These are phyloP conservation scores for Cryptococcus sp. DNA, from an alignment of 1,284 basidiomycete genomes.

Conservation along the genomic window DNA sequence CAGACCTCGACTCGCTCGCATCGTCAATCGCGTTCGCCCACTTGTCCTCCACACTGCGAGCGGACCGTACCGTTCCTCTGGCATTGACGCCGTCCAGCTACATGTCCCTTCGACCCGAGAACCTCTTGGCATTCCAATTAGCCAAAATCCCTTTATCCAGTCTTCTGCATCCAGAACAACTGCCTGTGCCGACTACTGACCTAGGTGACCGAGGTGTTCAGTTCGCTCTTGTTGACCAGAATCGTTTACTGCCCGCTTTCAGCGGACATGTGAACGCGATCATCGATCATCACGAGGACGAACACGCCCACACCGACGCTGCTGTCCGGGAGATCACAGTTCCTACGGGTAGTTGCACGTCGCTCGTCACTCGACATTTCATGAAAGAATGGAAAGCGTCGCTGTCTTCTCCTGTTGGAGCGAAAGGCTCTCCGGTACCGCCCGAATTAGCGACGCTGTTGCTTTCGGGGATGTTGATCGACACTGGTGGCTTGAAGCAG, in stretches of 20 bases:
- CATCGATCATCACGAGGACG: constrained; percentile 94
- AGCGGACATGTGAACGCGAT: constrained; percentile 66
- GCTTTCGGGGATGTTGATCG: constrained; percentile 74
- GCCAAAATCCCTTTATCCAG: constrained; percentile 65
- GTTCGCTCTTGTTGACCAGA: constrained; percentile 89
- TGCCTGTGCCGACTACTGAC: constrained; percentile 39
- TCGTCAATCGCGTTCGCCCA: constrained; percentile 80
- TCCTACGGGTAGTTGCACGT: constrained; percentile 73
- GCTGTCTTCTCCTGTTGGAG: constrained; percentile 26
- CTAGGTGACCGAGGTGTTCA: constrained; percentile 60
- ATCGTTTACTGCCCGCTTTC: constrained; percentile 65
- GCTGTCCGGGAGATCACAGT: constrained; percentile 64
- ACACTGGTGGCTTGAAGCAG: constrained; percentile 72
- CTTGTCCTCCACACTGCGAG: constrained; percentile 61
- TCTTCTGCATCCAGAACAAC: constrained; percentile 51
- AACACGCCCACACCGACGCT: constrained; percentile 65
- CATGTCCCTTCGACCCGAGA: constrained; percentile 81
- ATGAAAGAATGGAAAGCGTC: constrained; percentile 42
- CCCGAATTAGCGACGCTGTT: constrained; percentile 73
- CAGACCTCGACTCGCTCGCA: constrained; percentile 86
- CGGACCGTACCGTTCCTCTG: constrained; percentile 67
- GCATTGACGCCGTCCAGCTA: constrained; percentile 70
- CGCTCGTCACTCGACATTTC: constrained; percentile 68
- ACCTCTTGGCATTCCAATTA: constrained; percentile 68
- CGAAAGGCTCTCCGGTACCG: constrained; percentile 41